Base-by-base conservation (phyloP, 1,284 basidiomycete species). In the Vanrija sp. region DNA sequence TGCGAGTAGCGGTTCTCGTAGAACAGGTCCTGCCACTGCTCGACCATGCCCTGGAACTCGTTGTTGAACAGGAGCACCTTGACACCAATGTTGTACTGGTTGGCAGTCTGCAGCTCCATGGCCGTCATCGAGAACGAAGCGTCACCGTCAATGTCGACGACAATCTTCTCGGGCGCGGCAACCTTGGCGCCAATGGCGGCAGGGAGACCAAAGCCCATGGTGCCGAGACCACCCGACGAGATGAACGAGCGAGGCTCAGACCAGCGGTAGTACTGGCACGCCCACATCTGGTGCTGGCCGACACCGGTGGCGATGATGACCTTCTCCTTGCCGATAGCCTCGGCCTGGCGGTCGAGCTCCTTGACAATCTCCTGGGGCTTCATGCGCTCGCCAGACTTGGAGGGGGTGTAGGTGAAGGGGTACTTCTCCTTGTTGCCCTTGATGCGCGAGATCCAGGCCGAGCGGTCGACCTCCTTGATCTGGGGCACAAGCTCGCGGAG, bases 281-380 rank as follows among this genome's bases (percentile, higher is more conserved):
- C 94, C 93, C 93, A 98, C 95, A 98, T 98, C 78, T 98, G 95
- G 79, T 98, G 95, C 77, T 98, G 95, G 5, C 96, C 96, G 23
- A 98, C 96, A 68, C 95, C 95, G 3, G 96, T 98, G 3, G 91
- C 79, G 61, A 98, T 80, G 67, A 98, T 80, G 28, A 97, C 83
- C 43, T 97, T 85, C 52, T 92, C 88, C 81, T 98, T 78, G 57
- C 77, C 77, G 70, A 81, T 82, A 58, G 84, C 81, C 55, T 81
- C 80, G 2, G 83, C 84, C 79, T 91, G 87, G 54, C 73, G 78
- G 69, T 98, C 87, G 18, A 98, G 82, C 76, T 93, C 94, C 78
- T 93, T 88, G 51, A 98, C 86, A 50, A 97, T 91, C 79, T 96
- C 92, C 78, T 98, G 95, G 3, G 95, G 95, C 83, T 98, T 98